Conservation (phyloP, 768 basidiomycete genomes). For the Termitomyces sp. region DNA sequence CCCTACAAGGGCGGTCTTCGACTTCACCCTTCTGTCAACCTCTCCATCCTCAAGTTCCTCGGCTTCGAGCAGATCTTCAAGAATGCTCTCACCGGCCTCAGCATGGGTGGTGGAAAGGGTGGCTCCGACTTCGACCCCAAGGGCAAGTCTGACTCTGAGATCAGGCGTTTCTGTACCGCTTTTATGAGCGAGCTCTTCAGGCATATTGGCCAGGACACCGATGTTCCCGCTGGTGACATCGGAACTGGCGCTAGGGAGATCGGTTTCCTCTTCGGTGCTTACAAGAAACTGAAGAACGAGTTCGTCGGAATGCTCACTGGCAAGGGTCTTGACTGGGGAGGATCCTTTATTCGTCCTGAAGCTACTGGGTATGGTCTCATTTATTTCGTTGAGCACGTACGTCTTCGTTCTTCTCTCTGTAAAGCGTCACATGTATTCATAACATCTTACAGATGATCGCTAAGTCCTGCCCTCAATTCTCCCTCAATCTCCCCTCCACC, state of each 20-base stretch:
- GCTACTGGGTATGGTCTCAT: slow-evolving; percentile 73
- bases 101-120: slow-evolving; percentile 80
- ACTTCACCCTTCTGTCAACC: slow-evolving; percentile 75
- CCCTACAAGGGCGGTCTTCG: slow-evolving; percentile 80
- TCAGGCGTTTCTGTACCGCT: slow-evolving; percentile 63
- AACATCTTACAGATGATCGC: slow-evolving; percentile 48
- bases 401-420: slow-evolving; percentile 16
- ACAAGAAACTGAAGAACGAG: slow-evolving; percentile 73
- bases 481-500: slow-evolving; percentile 41
- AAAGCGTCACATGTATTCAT: neutral
- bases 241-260: slow-evolving; percentile 76
- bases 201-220: slow-evolving; percentile 71
- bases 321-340: slow-evolving; percentile 68
- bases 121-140: slow-evolving; percentile 81
- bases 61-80: slow-evolving; percentile 83
- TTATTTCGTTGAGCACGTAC: slow-evolving; percentile 72
- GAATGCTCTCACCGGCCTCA: slow-evolving; percentile 73
- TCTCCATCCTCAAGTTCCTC: slow-evolving; percentile 82
- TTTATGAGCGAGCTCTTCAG: slow-evolving; percentile 76
- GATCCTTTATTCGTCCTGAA: slow-evolving; percentile 71
- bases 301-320: slow-evolving; percentile 70
- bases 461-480: slow-evolving; percentile 53
- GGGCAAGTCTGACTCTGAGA: slow-evolving; percentile 74
- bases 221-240: slow-evolving; percentile 75
- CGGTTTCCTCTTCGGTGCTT: slow-evolving; percentile 74